Percentiles rank a stretch among this genome's conserved stretches.
These are phyloP conservation scores for Thamnidium elegans DNA, from an alignment of 192 early-diverging fungal genomes.

Conservation along the genomic window DNA sequence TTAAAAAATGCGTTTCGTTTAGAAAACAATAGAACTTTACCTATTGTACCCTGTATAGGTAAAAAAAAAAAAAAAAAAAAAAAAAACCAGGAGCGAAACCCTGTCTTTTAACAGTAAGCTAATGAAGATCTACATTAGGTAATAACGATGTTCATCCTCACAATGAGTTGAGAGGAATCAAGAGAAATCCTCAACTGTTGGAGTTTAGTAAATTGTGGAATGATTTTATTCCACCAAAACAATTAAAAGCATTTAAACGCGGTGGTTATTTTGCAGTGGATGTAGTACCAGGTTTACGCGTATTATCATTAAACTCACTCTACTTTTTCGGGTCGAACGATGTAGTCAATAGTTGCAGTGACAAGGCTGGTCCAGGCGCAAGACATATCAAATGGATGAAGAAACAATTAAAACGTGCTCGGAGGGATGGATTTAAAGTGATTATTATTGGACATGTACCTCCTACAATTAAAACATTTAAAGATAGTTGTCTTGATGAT, in stretches of 20 bases:
- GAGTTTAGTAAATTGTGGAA: conserved; percentile 54
- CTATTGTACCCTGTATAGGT: conserved; percentile 51
- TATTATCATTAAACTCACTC: conserved; percentile 67
- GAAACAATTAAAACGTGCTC: conserved; percentile 49
- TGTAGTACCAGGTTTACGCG: conserved; percentile 50
- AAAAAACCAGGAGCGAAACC: neutral
- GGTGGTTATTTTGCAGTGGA: conserved; percentile 69
- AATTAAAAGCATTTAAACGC: conserved; percentile 55
- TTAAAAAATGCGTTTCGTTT: conserved; percentile 48
- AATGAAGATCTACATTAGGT: conserved; percentile 24
- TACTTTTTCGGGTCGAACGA: conserved; percentile 73
- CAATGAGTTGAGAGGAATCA: conserved; percentile 38
- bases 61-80: neutral
- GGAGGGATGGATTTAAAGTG: conserved; percentile 44
- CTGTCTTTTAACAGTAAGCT: neutral
- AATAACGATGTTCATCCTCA: conserved; percentile 76
- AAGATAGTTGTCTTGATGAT: conserved; percentile 34
- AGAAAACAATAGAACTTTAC: conserved; percentile 34
- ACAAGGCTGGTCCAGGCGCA: conserved; percentile 54
- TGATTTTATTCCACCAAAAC: conserved; percentile 57
- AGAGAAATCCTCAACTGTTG: conserved; percentile 48
- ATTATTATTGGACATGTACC: conserved; percentile 68
- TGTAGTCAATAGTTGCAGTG: conserved; percentile 60
- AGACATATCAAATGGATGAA: conserved; percentile 70
- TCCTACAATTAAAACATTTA: conserved; percentile 49